Evolutionary conservation across 1,284 basidiomycete species (phyloP), one percentile per base, ranked within the genome.

Genomic region (Wallemia mellicola): DNA sequence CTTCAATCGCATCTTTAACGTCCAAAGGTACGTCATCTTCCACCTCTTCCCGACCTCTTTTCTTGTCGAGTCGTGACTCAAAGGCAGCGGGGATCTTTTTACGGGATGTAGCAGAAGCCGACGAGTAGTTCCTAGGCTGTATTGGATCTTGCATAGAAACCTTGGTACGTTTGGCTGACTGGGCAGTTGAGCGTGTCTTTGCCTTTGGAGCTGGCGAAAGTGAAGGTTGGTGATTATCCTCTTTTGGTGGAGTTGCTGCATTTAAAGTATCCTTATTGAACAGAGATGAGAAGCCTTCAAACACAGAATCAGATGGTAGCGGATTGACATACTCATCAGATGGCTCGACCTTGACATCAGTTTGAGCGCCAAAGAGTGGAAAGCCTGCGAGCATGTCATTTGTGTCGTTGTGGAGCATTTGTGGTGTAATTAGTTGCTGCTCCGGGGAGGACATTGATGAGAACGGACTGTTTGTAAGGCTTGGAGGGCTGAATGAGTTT

Each of bases 1-100:
- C 73, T 68, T 80, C 81, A 64, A 86, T 84, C 60, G 78, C 76
- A 62, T 80, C 75, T 63, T 66, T 62, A 7, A 68, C 60, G 27
- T 64, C 64, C 26, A 63, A 64, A 38, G 75, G 68, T 24, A 65
- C 67, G 78, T 80, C 1, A 71, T 72, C 33, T 69, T 69, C 61
- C 71, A 70, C 57, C 71, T 70, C 11, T 69, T 73, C 0, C 73
- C 69, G 19, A 80, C 77, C 61, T 65, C 65, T 58, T 69, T 82
- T 82, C 58, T 67, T 65, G 48, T 62, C 63, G 59, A 30, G 61
- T 48, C 63, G 63, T 17, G 60, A 60, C 28, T 73, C 71, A 65
- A 75, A 75, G 3, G 72, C 71, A 15, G 73, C 69, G 17, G 76
- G 78, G 38, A 78, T 63, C 27, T 75, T 74, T 67, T 79, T 80